Evolutionary conservation across 306 rosid genomes (phyloP).

Genomic region (Sechiopsis laciniata): DNA sequence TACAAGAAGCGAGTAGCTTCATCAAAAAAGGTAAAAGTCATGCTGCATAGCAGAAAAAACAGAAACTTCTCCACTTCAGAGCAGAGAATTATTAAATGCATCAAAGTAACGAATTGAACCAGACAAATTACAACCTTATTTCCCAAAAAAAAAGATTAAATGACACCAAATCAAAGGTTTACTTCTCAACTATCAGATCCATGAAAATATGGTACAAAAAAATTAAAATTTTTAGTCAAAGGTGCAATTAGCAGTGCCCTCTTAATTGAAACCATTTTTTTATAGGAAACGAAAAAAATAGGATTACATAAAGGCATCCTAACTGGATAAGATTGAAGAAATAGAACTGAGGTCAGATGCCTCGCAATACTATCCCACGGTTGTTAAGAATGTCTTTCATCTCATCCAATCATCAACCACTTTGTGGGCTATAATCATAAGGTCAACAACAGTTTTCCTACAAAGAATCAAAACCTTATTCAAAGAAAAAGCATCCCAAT

Average conservation of each 20-base stretch:
- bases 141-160: background rate
- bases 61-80: background rate
- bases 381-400: no score
- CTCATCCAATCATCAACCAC: no score
- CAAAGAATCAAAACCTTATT: no score
- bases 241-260: no score
- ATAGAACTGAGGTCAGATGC: background rate
- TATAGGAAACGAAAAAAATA: background rate
- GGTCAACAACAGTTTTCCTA: no score
- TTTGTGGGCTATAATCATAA: no score
- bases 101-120: background rate
- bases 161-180: background rate
- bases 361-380: no score
- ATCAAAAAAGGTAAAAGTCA: constrained; percentile 17
- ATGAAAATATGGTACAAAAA: background rate
- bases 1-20: constrained; percentile 24
- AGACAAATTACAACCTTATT: background rate
- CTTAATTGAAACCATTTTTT: no score
- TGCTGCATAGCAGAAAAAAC: background rate
- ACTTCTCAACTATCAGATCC: background rate
- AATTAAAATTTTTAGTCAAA: background rate
- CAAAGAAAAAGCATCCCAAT: background rate
- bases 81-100: background rate
- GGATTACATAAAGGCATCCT: constrained; percentile 2
- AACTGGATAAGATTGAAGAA: constrained; percentile 2